A percentile compares a stretch with the other conserved stretches of the same genome.
Evolutionary conservation across 2,329 filamentous ascomycete species (phyloP).

Genomic region (Colletotrichum paranaense): DNA sequence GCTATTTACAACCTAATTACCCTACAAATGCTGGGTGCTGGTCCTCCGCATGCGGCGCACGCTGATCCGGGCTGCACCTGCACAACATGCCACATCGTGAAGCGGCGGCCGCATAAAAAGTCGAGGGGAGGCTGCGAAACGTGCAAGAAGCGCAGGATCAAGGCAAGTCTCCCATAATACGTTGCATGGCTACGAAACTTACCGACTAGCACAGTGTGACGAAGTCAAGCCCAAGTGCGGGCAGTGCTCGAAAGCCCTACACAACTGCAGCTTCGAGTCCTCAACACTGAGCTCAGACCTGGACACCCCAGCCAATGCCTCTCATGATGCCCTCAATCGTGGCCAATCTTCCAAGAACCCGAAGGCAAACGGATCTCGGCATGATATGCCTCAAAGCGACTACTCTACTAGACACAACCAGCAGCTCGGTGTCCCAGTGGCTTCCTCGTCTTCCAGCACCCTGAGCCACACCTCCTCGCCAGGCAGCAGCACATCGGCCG

Average conservation of each 20-base stretch:
- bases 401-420: too few relatives aligned
- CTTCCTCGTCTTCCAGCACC: too few relatives aligned
- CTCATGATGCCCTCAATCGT: background rate
- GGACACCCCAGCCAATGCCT: too few relatives aligned
- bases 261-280: background rate
- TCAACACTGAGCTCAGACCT: background rate
- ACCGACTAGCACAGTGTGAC: constrained; percentile 8
- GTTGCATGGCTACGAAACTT: background rate
- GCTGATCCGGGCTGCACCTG: constrained; percentile 10
- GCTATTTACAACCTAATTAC: too few relatives aligned
- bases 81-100: constrained; percentile 28
- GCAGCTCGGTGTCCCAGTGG: too few relatives aligned
- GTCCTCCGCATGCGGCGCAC: background rate
- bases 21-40: too few relatives aligned
- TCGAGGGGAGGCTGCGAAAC: constrained; percentile 38
- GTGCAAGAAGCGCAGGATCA: constrained; percentile 40
- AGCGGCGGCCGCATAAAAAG: constrained; percentile 32
- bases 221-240: constrained; percentile 21
- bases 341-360: background rate
- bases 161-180: constrained; percentile 2
- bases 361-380: background rate
- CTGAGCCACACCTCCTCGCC: background rate
- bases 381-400: too few relatives aligned
- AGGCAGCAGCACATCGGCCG: background rate
- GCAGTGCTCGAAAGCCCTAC: constrained; percentile 13